phyloP scores from a whole-genome alignment of 2,329 filamentous ascomycete genomes.

The Penicillium sp. region DNA sequence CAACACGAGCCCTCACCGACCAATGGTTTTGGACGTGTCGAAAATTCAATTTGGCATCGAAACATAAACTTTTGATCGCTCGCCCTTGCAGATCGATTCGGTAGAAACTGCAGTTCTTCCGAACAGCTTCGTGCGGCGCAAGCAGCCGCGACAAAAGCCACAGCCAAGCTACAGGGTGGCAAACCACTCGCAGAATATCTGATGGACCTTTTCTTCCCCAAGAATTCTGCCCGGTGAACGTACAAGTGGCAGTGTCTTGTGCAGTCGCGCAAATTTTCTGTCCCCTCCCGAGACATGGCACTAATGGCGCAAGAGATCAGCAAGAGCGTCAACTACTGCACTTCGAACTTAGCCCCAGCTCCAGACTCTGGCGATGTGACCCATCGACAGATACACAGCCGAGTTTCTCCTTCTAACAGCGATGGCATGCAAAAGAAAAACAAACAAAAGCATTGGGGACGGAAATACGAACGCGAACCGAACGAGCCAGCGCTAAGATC shows the following conservation, averaged over 20 bases:
- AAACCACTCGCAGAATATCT: background rate
- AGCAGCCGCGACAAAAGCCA: background rate
- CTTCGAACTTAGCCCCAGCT: background rate
- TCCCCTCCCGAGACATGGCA: background rate
- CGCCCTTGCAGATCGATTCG: conserved; percentile 13
- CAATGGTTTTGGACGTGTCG: conserved; percentile 8
- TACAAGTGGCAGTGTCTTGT: background rate
- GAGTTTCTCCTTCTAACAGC: background rate
- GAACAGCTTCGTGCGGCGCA: background rate
- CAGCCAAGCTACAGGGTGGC: background rate
- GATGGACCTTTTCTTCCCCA: no score
- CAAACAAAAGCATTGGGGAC: background rate
- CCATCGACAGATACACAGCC: background rate
- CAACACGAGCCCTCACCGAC: conserved; percentile 9
- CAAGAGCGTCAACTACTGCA: background rate
- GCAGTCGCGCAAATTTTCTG: background rate
- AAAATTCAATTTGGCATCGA: background rate
- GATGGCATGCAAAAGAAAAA: background rate
- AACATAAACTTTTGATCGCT: background rate
- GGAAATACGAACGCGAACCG: background rate
- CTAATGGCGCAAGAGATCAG: background rate
- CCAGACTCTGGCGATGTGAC: background rate
- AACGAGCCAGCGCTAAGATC: conserved; percentile 20
- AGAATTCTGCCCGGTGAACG: background rate
- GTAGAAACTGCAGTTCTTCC: background rate